A percentile compares a stretch with the other conserved stretches of the same genome.
These are phyloP conservation scores for Danielozyma ontarioensis DNA, from an alignment of 805 yeast species.

Conservation along the genomic window DNA sequence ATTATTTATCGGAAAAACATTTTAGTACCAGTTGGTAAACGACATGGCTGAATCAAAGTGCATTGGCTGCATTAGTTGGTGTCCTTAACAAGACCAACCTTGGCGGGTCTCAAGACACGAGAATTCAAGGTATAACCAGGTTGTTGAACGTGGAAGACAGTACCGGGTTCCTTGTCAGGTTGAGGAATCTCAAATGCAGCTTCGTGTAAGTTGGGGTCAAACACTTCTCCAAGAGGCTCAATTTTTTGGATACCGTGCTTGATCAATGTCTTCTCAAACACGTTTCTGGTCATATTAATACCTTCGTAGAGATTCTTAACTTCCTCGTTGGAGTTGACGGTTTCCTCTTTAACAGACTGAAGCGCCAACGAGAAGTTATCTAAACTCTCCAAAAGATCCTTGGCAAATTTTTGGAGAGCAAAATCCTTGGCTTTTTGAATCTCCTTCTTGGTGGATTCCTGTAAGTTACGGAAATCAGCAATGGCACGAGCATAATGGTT, in stretches of 20 bases:
- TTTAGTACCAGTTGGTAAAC: too few relatives aligned
- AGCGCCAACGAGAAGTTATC: slow-evolving; percentile 90
- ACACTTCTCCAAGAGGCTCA: slow-evolving; percentile 77
- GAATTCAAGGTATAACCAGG: slow-evolving; percentile 81
- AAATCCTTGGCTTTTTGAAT: slow-evolving; percentile 82
- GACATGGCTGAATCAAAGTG: too few relatives aligned
- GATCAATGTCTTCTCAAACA: slow-evolving; percentile 76
- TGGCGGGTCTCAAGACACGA: slow-evolving; percentile 90
- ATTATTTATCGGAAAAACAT: too few relatives aligned
- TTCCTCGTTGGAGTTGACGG: slow-evolving; percentile 36
- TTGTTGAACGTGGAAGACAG: slow-evolving; percentile 90
- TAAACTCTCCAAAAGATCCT: slow-evolving; percentile 80
- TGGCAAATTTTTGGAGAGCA: slow-evolving; percentile 89
- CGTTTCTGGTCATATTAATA: slow-evolving; percentile 81
- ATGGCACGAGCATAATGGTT: slow-evolving; percentile 77
- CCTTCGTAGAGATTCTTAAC: slow-evolving; percentile 79
- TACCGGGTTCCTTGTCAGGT: slow-evolving; percentile 86
- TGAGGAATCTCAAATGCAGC: slow-evolving; percentile 86
- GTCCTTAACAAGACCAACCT: slow-evolving; percentile 86
- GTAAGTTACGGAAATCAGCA: slow-evolving; percentile 91
- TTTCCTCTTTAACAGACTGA: slow-evolving; percentile 61
- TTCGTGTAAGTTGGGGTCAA: slow-evolving; percentile 90
- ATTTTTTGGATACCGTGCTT: slow-evolving; percentile 78
- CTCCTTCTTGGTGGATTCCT: slow-evolving; percentile 84
- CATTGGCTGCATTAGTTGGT: slow-evolving; percentile 12